Evolutionary conservation across 495 filamentous ascomycete species (phyloP), one percentile per base, ranked within the genome.

Genomic region (Echria macrotheca): DNA sequence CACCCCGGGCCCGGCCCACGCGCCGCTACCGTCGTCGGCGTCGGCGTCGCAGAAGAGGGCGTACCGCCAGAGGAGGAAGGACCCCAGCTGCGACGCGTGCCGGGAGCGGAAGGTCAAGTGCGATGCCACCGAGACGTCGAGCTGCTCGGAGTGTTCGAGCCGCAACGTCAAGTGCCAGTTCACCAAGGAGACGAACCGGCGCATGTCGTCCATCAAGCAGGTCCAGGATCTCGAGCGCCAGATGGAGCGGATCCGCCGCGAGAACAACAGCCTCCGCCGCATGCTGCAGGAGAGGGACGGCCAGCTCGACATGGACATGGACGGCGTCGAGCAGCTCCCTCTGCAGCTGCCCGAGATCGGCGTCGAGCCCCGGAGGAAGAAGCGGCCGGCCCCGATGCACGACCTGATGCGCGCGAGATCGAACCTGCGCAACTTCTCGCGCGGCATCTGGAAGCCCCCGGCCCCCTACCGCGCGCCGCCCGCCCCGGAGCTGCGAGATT

Each of bases 121-220:
- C 71, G 93, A 98, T 71, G 93, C 93, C 25, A 96, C 93, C 42
- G 93, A 98, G 56, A 95, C 87, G 31, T 79, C 85, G 19, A 93
- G 89, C 67, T 98, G 93, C 68, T 95, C 91, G 2, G 93, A 98
- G 70, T 98, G 93, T 70, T 87, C 86, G 11, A 95, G 88, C 59
- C 81, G 93, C 54, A 91, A 87, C 61, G 91, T 96, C 40, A 94
- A 93, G 63, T 98, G 93, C 61, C 91, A 96, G 65, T 98, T 98
- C 63, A 98, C 93, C 37, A 98, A 98, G 71, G 93, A 98, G 67
- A 97, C 93, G 17, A 98, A 98, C 67, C 82, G 94, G 39, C 82
- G 93, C 53, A 98, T 98, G 93, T 96, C 93, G 38, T 96, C 91
- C 11, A 96, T 97, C 66, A 98, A 97, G 82, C 93, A 96, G 73